Percentiles rank a stretch among this genome's conserved stretches.
phyloP scores from a whole-genome alignment of 306 rosid species.

The Vicia faba region DNA sequence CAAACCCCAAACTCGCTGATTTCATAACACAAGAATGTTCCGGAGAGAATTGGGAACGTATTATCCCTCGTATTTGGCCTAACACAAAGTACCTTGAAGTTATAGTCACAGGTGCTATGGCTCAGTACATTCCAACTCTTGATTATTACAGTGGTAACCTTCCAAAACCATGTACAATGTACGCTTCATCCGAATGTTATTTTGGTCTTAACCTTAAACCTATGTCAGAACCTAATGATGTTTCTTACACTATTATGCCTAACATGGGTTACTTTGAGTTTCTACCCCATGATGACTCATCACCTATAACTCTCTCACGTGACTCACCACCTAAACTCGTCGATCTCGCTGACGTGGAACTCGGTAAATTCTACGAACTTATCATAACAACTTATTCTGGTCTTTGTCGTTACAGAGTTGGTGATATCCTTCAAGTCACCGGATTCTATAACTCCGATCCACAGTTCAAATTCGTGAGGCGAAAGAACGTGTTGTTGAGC shows the following conservation, averaged over 20 bases:
- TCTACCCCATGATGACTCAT: constrained; percentile 61
- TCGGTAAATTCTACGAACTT: constrained; percentile 76
- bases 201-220: constrained; percentile 87
- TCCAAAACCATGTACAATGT: constrained; percentile 86
- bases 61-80: constrained; percentile 87
- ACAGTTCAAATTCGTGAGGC: constrained; percentile 66
- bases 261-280: constrained; percentile 95
- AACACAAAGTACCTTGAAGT: constrained; percentile 88
- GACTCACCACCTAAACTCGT: constrained; percentile 65
- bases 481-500: constrained; percentile 84
- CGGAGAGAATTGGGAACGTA: constrained; percentile 65
- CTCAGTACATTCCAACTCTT: constrained; percentile 84
- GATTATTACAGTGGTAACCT: constrained; percentile 73
- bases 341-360: constrained; percentile 69
- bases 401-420: constrained; percentile 78
- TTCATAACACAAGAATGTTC: constrained; percentile 58
- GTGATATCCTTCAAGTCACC: constrained; percentile 80
- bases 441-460: constrained; percentile 76
- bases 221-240: constrained; percentile 67
- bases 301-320: constrained; percentile 46
- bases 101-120: constrained; percentile 95
- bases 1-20: constrained; percentile 58
- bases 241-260: constrained; percentile 90
- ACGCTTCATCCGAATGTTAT: constrained; percentile 91
- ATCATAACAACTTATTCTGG: constrained; percentile 82